A percentile compares a stretch with the other conserved stretches of the same genome.
phyloP scores from a whole-genome alignment of 2,329 filamentous ascomycete species.

The Stachybotrys chartarum region DNA sequence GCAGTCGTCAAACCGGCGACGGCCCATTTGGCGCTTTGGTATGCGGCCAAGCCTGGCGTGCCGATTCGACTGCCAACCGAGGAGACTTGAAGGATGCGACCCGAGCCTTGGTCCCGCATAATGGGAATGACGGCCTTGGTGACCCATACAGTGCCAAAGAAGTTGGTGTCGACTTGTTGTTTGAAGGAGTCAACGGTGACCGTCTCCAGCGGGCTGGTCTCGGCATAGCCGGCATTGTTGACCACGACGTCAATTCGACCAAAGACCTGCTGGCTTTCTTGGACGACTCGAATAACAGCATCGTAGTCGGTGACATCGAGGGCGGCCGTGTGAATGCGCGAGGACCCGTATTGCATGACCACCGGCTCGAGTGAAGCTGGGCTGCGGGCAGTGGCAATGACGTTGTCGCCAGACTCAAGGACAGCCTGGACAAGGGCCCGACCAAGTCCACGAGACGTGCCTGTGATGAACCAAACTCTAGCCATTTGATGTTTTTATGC shows the following conservation, averaged over 20 bases:
- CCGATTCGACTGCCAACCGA: conserved; percentile 27
- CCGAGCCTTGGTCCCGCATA: conserved; percentile 18
- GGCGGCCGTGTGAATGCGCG: conserved; percentile 39
- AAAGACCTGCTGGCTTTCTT: conserved; percentile 37
- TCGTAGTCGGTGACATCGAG: conserved; percentile 49
- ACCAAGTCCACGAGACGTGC: conserved; percentile 40
- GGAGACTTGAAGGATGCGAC: conserved; percentile 32
- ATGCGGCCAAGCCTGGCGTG: conserved; percentile 23
- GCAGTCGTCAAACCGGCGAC: conserved; percentile 28
- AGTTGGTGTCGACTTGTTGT: conserved; percentile 51
- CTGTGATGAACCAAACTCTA: conserved; percentile 39
- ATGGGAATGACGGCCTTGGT: conserved; percentile 34
- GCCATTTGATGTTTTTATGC: conserved; percentile 9
- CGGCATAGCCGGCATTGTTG: conserved; percentile 56
- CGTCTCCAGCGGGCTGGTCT: conserved; percentile 45
- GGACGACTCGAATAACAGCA: conserved; percentile 21
- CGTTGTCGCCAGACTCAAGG: conserved; percentile 30
- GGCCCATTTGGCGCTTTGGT: conserved; percentile 32
- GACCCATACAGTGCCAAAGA: conserved; percentile 49
- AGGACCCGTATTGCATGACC: conserved; percentile 26
- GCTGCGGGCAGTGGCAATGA: conserved; percentile 37
- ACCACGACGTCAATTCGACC: conserved; percentile 51
- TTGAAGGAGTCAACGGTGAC: conserved; percentile 39
- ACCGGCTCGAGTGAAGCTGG: conserved; percentile 24
- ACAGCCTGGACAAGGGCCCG: conserved; percentile 29